Conservation (phyloP, 1,284 basidiomycete species). For the Phylloboletellus chloephorus region DNA sequence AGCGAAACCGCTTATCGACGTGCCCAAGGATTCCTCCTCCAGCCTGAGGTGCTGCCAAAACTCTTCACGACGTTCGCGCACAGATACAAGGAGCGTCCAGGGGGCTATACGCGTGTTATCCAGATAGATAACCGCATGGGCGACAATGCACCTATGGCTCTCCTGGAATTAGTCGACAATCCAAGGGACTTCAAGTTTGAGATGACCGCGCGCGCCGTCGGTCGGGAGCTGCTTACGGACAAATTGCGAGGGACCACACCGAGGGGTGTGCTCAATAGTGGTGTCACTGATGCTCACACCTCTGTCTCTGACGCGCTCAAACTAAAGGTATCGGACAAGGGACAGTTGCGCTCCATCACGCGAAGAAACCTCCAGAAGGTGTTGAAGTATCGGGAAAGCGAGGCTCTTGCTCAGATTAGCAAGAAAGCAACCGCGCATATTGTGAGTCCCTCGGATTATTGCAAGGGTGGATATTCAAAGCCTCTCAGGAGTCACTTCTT, state of each 20-base stretch:
- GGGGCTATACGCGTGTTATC: slow-evolving; percentile 95
- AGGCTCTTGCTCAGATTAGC: slow-evolving; percentile 39
- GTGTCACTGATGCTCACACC: slow-evolving; percentile 42
- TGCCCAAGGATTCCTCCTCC: slow-evolving; percentile 73
- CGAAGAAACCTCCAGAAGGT: slow-evolving; percentile 69
- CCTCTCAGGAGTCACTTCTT: slow-evolving; percentile 45
- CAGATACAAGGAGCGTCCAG: slow-evolving; percentile 80
- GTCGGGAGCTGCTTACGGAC: slow-evolving; percentile 66
- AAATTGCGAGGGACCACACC: slow-evolving; percentile 44
- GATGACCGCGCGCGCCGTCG: slow-evolving; percentile 78
- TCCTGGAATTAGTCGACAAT: slow-evolving; percentile 93
- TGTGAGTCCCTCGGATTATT: slow-evolving; percentile 33
- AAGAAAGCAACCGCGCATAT: slow-evolving; percentile 46
- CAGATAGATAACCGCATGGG: slow-evolving; percentile 84
- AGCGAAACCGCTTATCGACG: slow-evolving; percentile 57
- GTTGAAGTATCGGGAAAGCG: slow-evolving; percentile 48
- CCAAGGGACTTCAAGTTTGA: slow-evolving; percentile 85
- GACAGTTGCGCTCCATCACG: slow-evolving; percentile 52
- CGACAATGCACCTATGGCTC: slow-evolving; percentile 91
- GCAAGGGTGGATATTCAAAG: slow-evolving; percentile 7
- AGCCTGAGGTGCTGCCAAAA: slow-evolving; percentile 68
- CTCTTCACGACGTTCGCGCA: slow-evolving; percentile 76
- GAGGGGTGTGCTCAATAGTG: slow-evolving; percentile 44
- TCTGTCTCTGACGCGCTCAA: slow-evolving; percentile 46
- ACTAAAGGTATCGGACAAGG: slow-evolving; percentile 36